These are phyloP conservation scores for Ogataea neopini DNA, from an alignment of 805 yeast species.

Conservation along the genomic window DNA sequence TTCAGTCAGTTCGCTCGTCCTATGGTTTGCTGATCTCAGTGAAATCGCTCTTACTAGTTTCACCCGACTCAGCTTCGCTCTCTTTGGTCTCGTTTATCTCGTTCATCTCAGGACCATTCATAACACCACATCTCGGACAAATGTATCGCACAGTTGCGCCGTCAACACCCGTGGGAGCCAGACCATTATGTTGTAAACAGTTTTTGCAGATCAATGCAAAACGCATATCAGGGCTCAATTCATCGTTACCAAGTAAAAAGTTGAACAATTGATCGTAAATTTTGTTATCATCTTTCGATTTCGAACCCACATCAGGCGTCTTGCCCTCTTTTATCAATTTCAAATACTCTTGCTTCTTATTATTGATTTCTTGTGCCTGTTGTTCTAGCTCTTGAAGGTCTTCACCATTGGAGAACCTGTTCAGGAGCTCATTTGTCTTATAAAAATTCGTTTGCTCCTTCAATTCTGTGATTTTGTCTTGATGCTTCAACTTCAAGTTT, in stretches of 20 bases:
- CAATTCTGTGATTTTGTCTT: conserved; percentile 37
- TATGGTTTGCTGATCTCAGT: conserved; percentile 7
- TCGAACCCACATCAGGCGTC: conserved; percentile 12
- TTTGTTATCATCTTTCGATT: conserved; percentile 14
- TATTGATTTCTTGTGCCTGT: conserved; percentile 44
- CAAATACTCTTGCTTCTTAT: conserved; percentile 41
- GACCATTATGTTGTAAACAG: conserved; percentile 75
- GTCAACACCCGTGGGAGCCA: conserved; percentile 68
- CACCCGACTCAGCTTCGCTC: conserved; percentile 1
- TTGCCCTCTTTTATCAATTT: conserved; percentile 35
- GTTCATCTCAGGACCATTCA: conserved; percentile 32
- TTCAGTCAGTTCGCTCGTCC: too few species aligned
- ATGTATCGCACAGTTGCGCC: conserved; percentile 54
- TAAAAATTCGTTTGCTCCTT: conserved; percentile 66
- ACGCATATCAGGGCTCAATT: conserved; percentile 55
- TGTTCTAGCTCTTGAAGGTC: conserved; percentile 42
- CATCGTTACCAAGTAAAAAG: conserved; percentile 61
- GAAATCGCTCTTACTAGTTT: conserved; percentile 11
- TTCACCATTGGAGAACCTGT: conserved; percentile 57
- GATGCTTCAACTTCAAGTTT: conserved; percentile 34
- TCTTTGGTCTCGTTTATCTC: conserved; percentile 1
- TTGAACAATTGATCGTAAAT: conserved; percentile 40
- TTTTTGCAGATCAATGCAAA: conserved; percentile 70
- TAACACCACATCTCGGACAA: conserved; percentile 65
- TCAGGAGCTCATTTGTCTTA: conserved; percentile 70